Evolutionary conservation across 495 filamentous ascomycete genomes (phyloP).

Genomic region (Penicillium turbatum): DNA sequence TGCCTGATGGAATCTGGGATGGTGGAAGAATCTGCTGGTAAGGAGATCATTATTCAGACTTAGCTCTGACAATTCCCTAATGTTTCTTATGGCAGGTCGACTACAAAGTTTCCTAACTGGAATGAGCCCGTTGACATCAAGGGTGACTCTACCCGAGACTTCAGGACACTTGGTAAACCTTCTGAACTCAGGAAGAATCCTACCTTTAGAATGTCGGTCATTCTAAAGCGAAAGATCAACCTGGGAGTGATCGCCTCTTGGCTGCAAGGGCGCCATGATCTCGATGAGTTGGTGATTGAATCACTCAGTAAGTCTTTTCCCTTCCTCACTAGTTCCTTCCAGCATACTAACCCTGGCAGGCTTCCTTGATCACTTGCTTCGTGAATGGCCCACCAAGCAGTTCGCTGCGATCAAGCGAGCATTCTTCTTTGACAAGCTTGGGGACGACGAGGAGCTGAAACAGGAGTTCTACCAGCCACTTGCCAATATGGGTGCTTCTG

Average conservation of each 20-base stretch:
- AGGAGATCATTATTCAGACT: constrained; percentile 16
- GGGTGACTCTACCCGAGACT: neutral
- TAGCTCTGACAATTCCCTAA: constrained; percentile 4
- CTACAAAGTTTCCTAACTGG: constrained; percentile 32
- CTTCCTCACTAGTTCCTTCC: neutral
- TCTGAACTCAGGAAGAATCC: constrained; percentile 14
- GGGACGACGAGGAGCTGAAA: constrained; percentile 26
- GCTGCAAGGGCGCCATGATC: constrained; percentile 52
- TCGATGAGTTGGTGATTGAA: constrained; percentile 64
- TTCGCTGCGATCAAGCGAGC: constrained; percentile 68
- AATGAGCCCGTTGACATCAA: constrained; percentile 4
- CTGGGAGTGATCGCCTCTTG: constrained; percentile 61
- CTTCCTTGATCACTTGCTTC: constrained; percentile 85
- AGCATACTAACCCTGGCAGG: constrained; percentile 36
- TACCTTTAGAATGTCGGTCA: constrained; percentile 53
- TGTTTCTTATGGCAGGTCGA: constrained; percentile 26
- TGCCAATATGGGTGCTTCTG: constrained; percentile 54
- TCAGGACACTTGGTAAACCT: neutral
- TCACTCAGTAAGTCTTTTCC: constrained; percentile 58
- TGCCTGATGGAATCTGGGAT: constrained; percentile 70
- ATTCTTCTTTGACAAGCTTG: constrained; percentile 56
- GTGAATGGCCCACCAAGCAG: constrained; percentile 62
- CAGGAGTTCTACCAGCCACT: constrained; percentile 11
- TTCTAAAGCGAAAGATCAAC: constrained; percentile 55
- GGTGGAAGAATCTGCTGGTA: constrained; percentile 76